These are phyloP conservation scores for Clavispora asparagi DNA, from an alignment of 805 yeast species.

Conservation along the genomic window DNA sequence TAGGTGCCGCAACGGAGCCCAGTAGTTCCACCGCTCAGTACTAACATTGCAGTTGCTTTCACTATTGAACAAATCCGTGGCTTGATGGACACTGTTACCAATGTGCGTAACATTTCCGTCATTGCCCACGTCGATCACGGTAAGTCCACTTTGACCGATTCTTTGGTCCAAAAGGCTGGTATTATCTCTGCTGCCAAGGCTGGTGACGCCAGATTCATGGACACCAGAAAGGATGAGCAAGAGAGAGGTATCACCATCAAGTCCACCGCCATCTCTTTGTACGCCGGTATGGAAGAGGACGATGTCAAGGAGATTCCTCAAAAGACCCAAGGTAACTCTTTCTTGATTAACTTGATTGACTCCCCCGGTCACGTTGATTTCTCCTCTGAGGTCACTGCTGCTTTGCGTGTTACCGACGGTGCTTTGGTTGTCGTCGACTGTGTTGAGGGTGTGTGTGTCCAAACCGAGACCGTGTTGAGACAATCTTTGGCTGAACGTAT, in stretches of 20 bases:
- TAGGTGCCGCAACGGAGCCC: too few species aligned
- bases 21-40: too few species aligned
- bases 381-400: slow-evolving; percentile 99
- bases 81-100: slow-evolving; percentile 99
- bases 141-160: slow-evolving; percentile 98
- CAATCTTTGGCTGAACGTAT: slow-evolving; percentile 99
- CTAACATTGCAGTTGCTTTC: slow-evolving; percentile 43
- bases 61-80: slow-evolving; percentile 86
- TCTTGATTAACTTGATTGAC: slow-evolving; percentile 96
- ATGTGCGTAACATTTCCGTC: slow-evolving; percentile 99
- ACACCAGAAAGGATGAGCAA: slow-evolving; percentile 99
- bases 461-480: slow-evolving; percentile 98
- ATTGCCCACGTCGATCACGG: slow-evolving; percentile 99
- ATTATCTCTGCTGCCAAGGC: slow-evolving; percentile 99
- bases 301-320: slow-evolving; percentile 88
- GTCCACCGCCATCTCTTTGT: slow-evolving; percentile 97
- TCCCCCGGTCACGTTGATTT: slow-evolving; percentile 99
- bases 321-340: slow-evolving; percentile 87
- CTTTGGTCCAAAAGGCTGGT: slow-evolving; percentile 99
- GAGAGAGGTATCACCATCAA: slow-evolving; percentile 99
- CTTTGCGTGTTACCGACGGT: slow-evolving; percentile 99
- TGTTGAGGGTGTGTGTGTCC: slow-evolving; percentile 99
- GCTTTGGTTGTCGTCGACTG: slow-evolving; percentile 99
- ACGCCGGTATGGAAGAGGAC: slow-evolving; percentile 79
- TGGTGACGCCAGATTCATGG: slow-evolving; percentile 99